phyloP scores from a whole-genome alignment of 768 basidiomycete species.

The Hydnomerulius pinastri region DNA sequence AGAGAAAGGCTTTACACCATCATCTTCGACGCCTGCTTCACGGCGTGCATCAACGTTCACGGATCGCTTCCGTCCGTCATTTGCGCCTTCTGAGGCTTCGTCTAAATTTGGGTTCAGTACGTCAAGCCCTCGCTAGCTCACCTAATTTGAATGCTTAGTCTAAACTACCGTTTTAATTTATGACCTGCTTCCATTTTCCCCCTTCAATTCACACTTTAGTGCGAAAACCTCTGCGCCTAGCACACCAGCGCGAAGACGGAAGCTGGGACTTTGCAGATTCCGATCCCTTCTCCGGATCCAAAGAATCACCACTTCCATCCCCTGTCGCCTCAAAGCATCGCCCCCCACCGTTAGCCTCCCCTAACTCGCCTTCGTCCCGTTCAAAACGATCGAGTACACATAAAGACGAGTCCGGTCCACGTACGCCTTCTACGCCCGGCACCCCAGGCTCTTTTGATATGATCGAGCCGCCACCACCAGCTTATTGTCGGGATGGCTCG shows the following conservation, averaged over 20 bases:
- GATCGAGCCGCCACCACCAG: slow-evolving; percentile 30
- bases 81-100: slow-evolving; percentile 24
- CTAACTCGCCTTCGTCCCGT: slow-evolving; percentile 6
- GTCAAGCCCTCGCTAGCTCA: slow-evolving; percentile 1
- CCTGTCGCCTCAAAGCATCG: slow-evolving; percentile 8
- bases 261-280: slow-evolving; percentile 36
- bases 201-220: slow-evolving; percentile 2
- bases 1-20: background rate
- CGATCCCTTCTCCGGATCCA: slow-evolving; percentile 16
- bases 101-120: slow-evolving; percentile 31
- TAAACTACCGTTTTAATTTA: background rate
- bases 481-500: slow-evolving; percentile 19
- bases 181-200: too few species aligned
- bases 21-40: background rate
- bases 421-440: slow-evolving; percentile 17
- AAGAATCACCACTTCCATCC: slow-evolving; percentile 4
- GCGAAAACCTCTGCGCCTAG: slow-evolving; percentile 28
- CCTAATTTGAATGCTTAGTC: background rate
- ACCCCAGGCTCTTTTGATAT: slow-evolving; percentile 6
- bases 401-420: slow-evolving; percentile 22
- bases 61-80: slow-evolving; percentile 23
- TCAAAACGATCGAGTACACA: slow-evolving; percentile 14
- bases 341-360: slow-evolving; percentile 14
- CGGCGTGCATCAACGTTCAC: slow-evolving; percentile 7
- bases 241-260: slow-evolving; percentile 14